phyloP scores from a whole-genome alignment of 371 early-diverging fungal species.

The Basidiobolus meristosporus region DNA sequence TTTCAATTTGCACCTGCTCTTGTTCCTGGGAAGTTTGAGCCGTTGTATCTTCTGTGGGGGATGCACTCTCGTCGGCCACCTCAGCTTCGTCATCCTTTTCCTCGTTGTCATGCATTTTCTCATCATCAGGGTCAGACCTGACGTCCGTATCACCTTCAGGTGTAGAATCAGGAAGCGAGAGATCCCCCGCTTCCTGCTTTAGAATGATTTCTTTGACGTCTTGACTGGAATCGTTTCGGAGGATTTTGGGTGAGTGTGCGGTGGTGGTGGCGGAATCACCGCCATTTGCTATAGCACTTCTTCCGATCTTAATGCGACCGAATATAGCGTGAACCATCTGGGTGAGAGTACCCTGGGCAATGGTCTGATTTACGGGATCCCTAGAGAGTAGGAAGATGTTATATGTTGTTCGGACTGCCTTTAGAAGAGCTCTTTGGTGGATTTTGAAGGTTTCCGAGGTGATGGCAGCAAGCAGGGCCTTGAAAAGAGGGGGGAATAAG shows the following conservation, averaged over 20 bases:
- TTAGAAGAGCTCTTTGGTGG: slow-evolving; percentile 57
- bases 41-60: not conserved
- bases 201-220: too few relatives aligned
- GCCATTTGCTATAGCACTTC: too few relatives aligned
- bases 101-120: not conserved
- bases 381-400: slow-evolving; percentile 52
- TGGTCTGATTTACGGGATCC: slow-evolving; percentile 54
- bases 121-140: not conserved
- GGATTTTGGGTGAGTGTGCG: too few relatives aligned
- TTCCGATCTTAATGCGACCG: slow-evolving; percentile 23
- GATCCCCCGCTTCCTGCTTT: too few relatives aligned
- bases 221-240: too few relatives aligned
- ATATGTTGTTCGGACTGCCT: slow-evolving; percentile 56
- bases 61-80: not conserved
- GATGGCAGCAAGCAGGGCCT: slow-evolving; percentile 65
- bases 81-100: not conserved
- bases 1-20: not conserved
- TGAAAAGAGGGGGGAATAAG: too few relatives aligned
- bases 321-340: slow-evolving; percentile 63
- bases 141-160: too few relatives aligned
- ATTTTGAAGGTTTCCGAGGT: slow-evolving; percentile 41
- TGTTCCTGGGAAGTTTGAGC: not conserved
- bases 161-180: too few relatives aligned
- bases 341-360: slow-evolving; percentile 70
- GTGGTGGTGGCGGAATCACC: too few relatives aligned